Conservation (phyloP, 176 grass and related monocot species). For the Bromus sterilis region DNA sequence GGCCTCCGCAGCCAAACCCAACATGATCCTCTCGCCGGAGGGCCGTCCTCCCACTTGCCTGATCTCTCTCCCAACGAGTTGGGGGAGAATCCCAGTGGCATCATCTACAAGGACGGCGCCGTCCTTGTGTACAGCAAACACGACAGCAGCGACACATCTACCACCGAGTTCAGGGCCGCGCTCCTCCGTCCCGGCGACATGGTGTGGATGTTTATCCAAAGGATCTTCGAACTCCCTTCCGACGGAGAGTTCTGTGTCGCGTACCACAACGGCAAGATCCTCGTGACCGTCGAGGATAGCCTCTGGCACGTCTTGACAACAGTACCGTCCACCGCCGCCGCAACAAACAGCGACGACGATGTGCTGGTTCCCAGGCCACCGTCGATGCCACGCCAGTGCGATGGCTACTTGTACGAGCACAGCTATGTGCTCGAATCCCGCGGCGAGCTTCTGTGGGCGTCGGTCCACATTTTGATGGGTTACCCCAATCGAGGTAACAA, state of each 20-base stretch:
- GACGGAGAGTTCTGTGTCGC: neutral
- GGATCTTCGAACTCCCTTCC: neutral
- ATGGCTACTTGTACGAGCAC: neutral
- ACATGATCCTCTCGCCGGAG: neutral
- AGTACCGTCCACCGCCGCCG: too few species aligned
- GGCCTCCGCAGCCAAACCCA: neutral
- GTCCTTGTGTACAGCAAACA: neutral
- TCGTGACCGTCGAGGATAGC: neutral
- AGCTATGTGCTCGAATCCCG: neutral
- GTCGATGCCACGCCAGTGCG: neutral
- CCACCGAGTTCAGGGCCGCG: neutral
- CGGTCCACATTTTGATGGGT: neutral
- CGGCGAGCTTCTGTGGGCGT: neutral
- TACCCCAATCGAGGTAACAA: neutral
- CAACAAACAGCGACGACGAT: neutral
- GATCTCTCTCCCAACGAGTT: neutral
- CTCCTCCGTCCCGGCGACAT: neutral
- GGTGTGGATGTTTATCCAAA: neutral
- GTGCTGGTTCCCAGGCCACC: neutral
- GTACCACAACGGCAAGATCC: neutral
- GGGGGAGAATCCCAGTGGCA: neutral
- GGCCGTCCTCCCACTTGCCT: neutral
- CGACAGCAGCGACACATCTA: neutral
- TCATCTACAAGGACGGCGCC: neutral
- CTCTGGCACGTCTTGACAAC: neutral